phyloP scores from a whole-genome alignment of 177 flowering plant genomes.

The Vitis hybrid region DNA sequence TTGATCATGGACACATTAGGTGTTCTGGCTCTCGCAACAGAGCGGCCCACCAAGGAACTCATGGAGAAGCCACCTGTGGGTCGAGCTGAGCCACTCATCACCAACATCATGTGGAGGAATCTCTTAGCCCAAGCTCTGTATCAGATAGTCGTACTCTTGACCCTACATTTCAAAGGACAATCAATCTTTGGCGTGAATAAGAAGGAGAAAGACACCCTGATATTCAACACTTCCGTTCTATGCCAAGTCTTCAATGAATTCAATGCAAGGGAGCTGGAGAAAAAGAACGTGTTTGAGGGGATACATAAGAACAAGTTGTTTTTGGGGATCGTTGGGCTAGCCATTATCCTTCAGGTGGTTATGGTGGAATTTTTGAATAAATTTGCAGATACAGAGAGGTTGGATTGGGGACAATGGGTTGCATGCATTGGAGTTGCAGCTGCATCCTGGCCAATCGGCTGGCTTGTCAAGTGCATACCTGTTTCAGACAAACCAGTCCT shows the following conservation, averaged over 20 bases:
- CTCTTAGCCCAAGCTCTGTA: constrained; percentile 46
- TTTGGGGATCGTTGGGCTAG: constrained; percentile 38
- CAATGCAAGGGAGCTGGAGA: constrained; percentile 54
- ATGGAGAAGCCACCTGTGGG: constrained; percentile 48
- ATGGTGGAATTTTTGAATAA: constrained; percentile 54
- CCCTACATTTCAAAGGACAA: constrained; percentile 42
- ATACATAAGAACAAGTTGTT: constrained; percentile 45
- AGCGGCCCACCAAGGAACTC: constrained; percentile 39
- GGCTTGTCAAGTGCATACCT: constrained; percentile 43
- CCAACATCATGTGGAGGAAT: constrained; percentile 61
- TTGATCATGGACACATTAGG: constrained; percentile 52
- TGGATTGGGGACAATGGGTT: constrained; percentile 53
- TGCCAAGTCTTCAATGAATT: constrained; percentile 63
- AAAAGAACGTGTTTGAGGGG: constrained; percentile 53
- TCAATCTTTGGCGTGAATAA: constrained; percentile 30
- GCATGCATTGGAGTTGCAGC: constrained; percentile 40
- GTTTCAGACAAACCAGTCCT: constrained; percentile 37
- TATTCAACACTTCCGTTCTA: constrained; percentile 52
- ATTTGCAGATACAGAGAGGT: constrained; percentile 51
- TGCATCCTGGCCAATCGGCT: constrained; percentile 48
- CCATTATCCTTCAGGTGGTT: constrained; percentile 46
- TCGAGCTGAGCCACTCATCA: constrained; percentile 43
- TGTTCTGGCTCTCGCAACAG: constrained; percentile 45
- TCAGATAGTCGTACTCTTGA: constrained; percentile 41
- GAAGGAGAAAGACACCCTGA: constrained; percentile 45